Evolutionary conservation across 2,329 filamentous ascomycete genomes (phyloP), one percentile per base, ranked within the genome.

Genomic region (Colletotrichum horii): DNA sequence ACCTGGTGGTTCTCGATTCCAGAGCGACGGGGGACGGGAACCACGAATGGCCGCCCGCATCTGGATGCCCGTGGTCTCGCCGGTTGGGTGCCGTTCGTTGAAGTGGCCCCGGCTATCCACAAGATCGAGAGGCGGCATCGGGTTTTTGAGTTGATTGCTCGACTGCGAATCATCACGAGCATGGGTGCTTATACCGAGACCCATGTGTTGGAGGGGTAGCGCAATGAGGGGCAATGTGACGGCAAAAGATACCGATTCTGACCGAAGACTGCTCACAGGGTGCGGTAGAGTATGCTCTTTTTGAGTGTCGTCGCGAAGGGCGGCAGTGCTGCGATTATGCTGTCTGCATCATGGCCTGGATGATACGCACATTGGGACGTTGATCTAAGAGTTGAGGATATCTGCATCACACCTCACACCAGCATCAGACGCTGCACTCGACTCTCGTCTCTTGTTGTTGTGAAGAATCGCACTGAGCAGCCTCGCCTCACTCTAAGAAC

Each of bases 61-160:
- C 19, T 9, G 22, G 26, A 65, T 30, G 71, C 78, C 66, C 78
- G 78, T 79, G 78, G 70, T 7, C 70, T 34, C 15, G 32, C 67
- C 77, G 77, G 62, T 78, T 79, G 77, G 78, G 36, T 65, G 58
- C 55, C 65, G 64, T 68, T 64, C n/a, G 38, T 64, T 30, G 60
- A 52, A 22, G 22, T 6, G 14, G n/a, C 14, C 28, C 16, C 24
- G n/a, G 55, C 66, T 15, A 28, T 22, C 48, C 8, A 30, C 24
- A 16, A 15, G n/a, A 34, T 7, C 30, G 26, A 36, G 9, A 24
- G 43, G 43, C 43, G 43, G 7, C 28, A 30, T 52, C 6, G n/a
- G 43, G 43, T 22, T 52, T 52, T 52, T 52, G 43, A 52, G 43
- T 22, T 52, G 43, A 24, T 14, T 22, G 14, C n/a, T 26, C 6